Evolutionary conservation across 2,329 filamentous ascomycete species (phyloP).

Genomic region (Delphinella strobiligena): DNA sequence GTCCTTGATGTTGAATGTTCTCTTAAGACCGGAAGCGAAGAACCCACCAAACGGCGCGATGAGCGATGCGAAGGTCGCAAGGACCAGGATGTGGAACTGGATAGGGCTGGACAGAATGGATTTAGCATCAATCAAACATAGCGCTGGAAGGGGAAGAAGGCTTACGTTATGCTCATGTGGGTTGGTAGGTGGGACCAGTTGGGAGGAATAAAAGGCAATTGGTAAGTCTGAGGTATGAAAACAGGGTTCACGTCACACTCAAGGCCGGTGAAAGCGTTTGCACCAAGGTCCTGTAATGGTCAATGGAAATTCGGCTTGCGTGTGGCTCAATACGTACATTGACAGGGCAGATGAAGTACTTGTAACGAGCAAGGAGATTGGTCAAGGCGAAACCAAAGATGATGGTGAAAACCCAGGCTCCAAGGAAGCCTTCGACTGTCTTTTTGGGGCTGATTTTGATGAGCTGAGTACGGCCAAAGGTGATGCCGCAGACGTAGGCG

Average conservation of each 20-base stretch:
- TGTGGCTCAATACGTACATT: conserved; percentile 43
- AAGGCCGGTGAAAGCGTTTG: conserved; percentile 83
- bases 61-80: conserved; percentile 88
- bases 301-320: conserved; percentile 3
- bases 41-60: conserved; percentile 97
- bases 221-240: conserved; percentile 68
- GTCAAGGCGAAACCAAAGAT: conserved; percentile 73
- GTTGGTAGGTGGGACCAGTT: conserved; percentile 59
- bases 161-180: conserved; percentile 54
- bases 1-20: conserved; percentile 99
- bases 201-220: conserved; percentile 44
- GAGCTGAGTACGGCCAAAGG: conserved; percentile 88
- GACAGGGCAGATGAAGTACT: conserved; percentile 97
- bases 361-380: conserved; percentile 75
- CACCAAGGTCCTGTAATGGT: conserved; percentile 57
- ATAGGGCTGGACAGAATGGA: conserved; percentile 62
- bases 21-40: conserved; percentile 94
- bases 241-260: conserved; percentile 85
- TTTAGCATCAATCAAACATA: no score
- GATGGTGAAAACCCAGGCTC: conserved; percentile 91
- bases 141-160: no score
- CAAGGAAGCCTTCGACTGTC: conserved; percentile 95
- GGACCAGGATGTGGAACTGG: conserved; percentile 81
- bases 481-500: conserved; percentile 94
- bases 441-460: conserved; percentile 99